Percentiles rank a stretch among this genome's conserved stretches.
Conservation (phyloP, 2,329 filamentous ascomycete genomes). For the Harringtonia lauricola region DNA sequence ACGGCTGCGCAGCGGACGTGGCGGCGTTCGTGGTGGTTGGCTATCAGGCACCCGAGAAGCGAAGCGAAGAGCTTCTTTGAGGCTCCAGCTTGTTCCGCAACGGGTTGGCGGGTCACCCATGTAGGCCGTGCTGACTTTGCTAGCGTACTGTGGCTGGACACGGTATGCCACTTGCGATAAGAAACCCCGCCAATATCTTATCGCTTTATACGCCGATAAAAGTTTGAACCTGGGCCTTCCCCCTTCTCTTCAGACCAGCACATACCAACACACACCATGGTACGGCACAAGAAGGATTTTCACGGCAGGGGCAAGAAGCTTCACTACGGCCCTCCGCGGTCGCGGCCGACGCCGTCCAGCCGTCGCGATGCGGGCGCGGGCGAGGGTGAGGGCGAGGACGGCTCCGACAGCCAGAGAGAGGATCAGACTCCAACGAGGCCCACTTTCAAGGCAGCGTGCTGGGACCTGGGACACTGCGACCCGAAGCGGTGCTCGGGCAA, state of each 20-base stretch:
- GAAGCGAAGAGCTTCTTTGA: not conserved
- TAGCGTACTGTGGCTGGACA: too few species aligned
- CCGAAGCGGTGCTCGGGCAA: slow-evolving; percentile 95
- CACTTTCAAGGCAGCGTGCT: slow-evolving; percentile 85
- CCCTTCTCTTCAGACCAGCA: too few species aligned
- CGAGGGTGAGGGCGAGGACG: slow-evolving; percentile 18
- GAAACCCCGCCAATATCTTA: not conserved
- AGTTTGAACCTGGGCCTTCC: too few species aligned
- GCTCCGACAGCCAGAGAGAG: slow-evolving; percentile 9
- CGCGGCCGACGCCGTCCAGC: slow-evolving; percentile 21
- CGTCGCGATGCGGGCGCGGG: slow-evolving; percentile 29
- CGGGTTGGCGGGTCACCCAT: too few species aligned
- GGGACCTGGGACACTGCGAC: slow-evolving; percentile 97
- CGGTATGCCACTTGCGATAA: too few species aligned
- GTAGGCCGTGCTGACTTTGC: too few species aligned
- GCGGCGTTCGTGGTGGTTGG: not conserved
- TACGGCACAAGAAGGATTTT: slow-evolving; percentile 91
- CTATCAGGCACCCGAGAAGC: too few species aligned
- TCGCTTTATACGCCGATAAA: not conserved
- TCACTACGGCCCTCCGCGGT: slow-evolving; percentile 44
- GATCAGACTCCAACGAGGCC: too few species aligned
- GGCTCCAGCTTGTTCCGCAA: not conserved
- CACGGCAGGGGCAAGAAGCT: slow-evolving; percentile 63
- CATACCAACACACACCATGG: slow-evolving; percentile 44
- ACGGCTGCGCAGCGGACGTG: too few species aligned